Evolutionary conservation across 1,284 basidiomycete species (phyloP).

Genomic region (Trametes polyzona): DNA sequence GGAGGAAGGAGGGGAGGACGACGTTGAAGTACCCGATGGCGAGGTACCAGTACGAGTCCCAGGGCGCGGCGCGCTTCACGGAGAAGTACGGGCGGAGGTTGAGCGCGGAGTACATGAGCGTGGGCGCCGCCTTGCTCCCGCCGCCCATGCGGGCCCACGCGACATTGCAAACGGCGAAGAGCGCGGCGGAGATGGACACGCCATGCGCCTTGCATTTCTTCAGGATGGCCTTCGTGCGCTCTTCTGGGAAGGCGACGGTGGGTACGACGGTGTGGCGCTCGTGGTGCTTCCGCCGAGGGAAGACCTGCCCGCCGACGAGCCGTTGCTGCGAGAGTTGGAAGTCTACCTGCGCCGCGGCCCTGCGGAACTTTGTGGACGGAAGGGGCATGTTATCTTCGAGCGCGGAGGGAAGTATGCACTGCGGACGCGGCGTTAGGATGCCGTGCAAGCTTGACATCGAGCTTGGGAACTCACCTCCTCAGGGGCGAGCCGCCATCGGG

Average conservation of each 20-base stretch:
- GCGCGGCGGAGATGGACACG: conserved; percentile 74
- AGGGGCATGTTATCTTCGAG: conserved; percentile 58
- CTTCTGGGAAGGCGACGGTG: conserved; percentile 58
- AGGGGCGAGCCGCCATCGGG: conserved; percentile 38
- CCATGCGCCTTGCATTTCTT: conserved; percentile 69
- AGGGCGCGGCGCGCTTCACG: conserved; percentile 41
- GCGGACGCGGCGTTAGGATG: conserved; percentile 17
- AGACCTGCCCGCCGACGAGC: conserved; percentile 62
- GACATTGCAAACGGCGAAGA: conserved; percentile 77
- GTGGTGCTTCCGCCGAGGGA: conserved; percentile 52
- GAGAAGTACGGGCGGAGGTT: conserved; percentile 69
- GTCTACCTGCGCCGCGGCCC: conserved; percentile 56
- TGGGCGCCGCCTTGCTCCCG: conserved; percentile 54
- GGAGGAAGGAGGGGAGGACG: conserved; percentile 70
- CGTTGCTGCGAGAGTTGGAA: conserved; percentile 55
- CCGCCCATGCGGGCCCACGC: conserved; percentile 64
- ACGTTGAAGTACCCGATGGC: conserved; percentile 83
- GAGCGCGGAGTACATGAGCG: conserved; percentile 82
- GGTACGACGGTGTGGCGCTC: conserved; percentile 67
- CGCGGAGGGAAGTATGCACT: conserved; percentile 48
- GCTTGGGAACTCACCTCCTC: conserved; percentile 28
- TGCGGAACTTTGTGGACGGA: conserved; percentile 43
- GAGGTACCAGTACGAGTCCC: conserved; percentile 76
- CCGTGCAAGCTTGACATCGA: conserved; percentile 2
- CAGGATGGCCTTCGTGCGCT: conserved; percentile 60